Evolutionary conservation across 352 stramenopile genomes (phyloP), one percentile per base, ranked within the genome.

Genomic region (Thalassiosira exigua): DNA sequence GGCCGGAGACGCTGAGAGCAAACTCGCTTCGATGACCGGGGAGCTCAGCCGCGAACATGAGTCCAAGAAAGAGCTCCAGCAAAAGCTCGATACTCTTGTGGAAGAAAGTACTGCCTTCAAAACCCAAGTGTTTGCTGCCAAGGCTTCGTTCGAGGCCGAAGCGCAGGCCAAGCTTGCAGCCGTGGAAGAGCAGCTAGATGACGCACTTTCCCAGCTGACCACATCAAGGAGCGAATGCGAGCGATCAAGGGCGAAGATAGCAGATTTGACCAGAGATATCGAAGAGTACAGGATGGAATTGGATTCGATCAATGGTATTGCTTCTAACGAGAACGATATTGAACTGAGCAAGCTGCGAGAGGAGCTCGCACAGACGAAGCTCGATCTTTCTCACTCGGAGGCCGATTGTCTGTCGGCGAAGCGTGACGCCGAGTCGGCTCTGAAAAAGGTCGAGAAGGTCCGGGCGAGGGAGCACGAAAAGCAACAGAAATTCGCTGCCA

Each of bases 341-440:
- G 65, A 72, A 64, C n/a, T 70, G 7, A 86, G 69, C 46, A 68
- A 71, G 41, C 50, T 86, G 14, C 53, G 65, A 11, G 79, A 74
- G 30, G 68, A 83, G 51, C 24, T 83, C 21, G 73, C 65, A 12
- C 60, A 56, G 29, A 51, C 33, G 4, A 82, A 83, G 11, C 24
- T 81, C 42, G 58, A 83, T 14, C 54, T 86, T 9, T 71, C 64
- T 11, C 52, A 52, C 64, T 44, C 71, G 32, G 69, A 81, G 24
- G 48, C 72, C 0, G 67, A 81, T 48, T 71, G 44, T 22, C 46
- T 71, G 1, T 74, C 57, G n/a, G 59, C 71, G 21, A 85, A 81
- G 21, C 59, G 61, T 12, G 71, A 82, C 2, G 22, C 79, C 1
- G 67, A 69, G 22, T 26, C 33, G 46, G 26, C 60, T 1, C 78